Conservation (phyloP, 2,329 filamentous ascomycete species). For the Fusarium equiseti region DNA sequence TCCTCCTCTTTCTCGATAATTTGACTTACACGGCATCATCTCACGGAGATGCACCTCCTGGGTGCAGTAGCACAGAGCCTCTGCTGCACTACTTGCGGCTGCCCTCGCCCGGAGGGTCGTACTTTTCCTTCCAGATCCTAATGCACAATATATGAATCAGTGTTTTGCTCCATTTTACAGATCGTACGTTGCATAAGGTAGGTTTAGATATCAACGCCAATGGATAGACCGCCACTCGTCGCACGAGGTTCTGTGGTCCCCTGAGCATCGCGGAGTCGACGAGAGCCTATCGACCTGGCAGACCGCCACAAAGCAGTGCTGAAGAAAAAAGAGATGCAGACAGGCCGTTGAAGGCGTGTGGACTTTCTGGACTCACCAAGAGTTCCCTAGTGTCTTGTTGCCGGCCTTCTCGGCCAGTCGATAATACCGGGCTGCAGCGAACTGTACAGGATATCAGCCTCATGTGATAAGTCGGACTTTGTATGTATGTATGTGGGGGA, state of each 20-base stretch:
- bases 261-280: conserved; percentile 14
- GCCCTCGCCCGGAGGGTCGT: conserved; percentile 65
- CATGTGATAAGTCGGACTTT: conserved; percentile 53
- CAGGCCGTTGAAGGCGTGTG: conserved; percentile 38
- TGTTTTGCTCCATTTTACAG: conserved; percentile 12
- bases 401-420: conserved; percentile 90
- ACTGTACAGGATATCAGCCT: conserved; percentile 69
- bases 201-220: conserved; percentile 11
- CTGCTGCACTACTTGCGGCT: conserved; percentile 56
- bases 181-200: conserved; percentile 16
- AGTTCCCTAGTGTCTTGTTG: conserved; percentile 91
- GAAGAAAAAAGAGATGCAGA: conserved; percentile 22
- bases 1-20: conserved; percentile 3
- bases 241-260: conserved; percentile 24
- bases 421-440: conserved; percentile 87
- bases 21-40: conserved; percentile 26
- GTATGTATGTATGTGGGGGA: conserved; percentile 18
- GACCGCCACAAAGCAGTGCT: conserved; percentile 15
- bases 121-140: conserved; percentile 99
- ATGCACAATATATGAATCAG: conserved; percentile 35
- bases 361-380: conserved; percentile 80
- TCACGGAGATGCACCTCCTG: conserved; percentile 17
- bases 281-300: conserved; percentile 36
- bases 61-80: conserved; percentile 25
- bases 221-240: conserved; percentile 18